These are phyloP conservation scores for Aspergillus pseudotamarii DNA, from an alignment of 2,329 filamentous ascomycete species.

Conservation along the genomic window DNA sequence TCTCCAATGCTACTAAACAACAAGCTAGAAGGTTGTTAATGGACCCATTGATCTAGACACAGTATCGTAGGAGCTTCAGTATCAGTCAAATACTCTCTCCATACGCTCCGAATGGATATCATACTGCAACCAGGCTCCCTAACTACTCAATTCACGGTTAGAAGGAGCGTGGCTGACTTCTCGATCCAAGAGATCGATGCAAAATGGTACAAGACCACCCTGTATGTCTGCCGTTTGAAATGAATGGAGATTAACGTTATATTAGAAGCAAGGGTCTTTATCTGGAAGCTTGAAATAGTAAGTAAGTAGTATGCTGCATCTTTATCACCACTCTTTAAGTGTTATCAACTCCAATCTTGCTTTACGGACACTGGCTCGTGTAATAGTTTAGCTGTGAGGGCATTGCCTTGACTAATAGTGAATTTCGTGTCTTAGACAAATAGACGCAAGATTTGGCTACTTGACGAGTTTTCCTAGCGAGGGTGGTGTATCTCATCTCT, in stretches of 20 bases:
- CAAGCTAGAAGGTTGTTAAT: not conserved
- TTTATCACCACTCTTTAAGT: too few relatives aligned
- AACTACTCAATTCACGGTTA: not conserved
- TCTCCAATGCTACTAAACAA: not conserved
- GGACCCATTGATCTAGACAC: not conserved
- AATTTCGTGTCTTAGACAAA: not conserved
- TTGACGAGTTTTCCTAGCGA: not conserved
- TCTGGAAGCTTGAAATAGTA: too few relatives aligned
- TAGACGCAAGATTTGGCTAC: too few relatives aligned
- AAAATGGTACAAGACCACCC: too few relatives aligned
- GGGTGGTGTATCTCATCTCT: not conserved
- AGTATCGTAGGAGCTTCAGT: not conserved
- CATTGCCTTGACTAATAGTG: not conserved
- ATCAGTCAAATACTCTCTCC: not conserved
- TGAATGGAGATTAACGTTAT: too few relatives aligned
- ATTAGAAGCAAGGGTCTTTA: too few relatives aligned
- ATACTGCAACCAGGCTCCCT: not conserved
- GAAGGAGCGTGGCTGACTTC: too few relatives aligned
- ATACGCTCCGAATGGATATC: not conserved
- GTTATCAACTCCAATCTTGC: not conserved
- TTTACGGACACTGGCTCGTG: not conserved
- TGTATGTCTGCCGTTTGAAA: too few relatives aligned
- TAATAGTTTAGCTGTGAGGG: not conserved
- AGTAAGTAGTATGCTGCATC: too few relatives aligned
- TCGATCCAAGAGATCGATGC: too few relatives aligned